phyloP scores from a whole-genome alignment of 495 filamentous ascomycete species.

The Patellaria atrata region DNA sequence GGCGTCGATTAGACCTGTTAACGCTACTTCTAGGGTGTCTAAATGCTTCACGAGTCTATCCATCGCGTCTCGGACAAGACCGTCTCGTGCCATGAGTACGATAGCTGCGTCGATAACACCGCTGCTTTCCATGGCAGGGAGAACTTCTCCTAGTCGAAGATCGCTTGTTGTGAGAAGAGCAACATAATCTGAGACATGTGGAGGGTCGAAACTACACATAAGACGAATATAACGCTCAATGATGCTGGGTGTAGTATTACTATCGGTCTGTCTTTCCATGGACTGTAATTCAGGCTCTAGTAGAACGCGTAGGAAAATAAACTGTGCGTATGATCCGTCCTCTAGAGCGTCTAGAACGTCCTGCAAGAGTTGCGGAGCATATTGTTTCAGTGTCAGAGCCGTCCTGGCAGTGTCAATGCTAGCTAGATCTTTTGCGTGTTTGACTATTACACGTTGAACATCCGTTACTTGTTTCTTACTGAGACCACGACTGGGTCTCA shows the following conservation, averaged over 20 bases:
- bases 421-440: conserved; percentile 52
- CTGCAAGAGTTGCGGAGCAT: conserved; percentile 58
- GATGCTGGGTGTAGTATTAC: conserved; percentile 34
- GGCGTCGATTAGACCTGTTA: conserved; percentile 54
- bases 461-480: conserved; percentile 62
- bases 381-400: conserved; percentile 52
- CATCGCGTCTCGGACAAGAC: conserved; percentile 72
- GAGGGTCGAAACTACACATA: conserved; percentile 70
- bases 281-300: conserved; percentile 50
- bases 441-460: conserved; percentile 54
- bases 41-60: conserved; percentile 67
- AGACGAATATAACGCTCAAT: conserved; percentile 78
- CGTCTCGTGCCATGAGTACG: conserved; percentile 78
- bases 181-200: conserved; percentile 76
- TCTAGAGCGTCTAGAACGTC: conserved; percentile 50
- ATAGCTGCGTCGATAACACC: conserved; percentile 90
- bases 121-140: conserved; percentile 75
- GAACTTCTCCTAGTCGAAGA: conserved; percentile 62
- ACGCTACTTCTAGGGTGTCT: conserved; percentile 58
- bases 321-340: conserved; percentile 50
- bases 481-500: conserved; percentile 56
- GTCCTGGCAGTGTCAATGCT: conserved; percentile 52
- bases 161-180: conserved; percentile 64
- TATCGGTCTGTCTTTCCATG: conserved; percentile 28
- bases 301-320: conserved; percentile 61